Percentiles rank a stretch among this genome's conserved stretches.
Conservation (phyloP, 306 rosid genomes). For the Vigna mungo region DNA sequence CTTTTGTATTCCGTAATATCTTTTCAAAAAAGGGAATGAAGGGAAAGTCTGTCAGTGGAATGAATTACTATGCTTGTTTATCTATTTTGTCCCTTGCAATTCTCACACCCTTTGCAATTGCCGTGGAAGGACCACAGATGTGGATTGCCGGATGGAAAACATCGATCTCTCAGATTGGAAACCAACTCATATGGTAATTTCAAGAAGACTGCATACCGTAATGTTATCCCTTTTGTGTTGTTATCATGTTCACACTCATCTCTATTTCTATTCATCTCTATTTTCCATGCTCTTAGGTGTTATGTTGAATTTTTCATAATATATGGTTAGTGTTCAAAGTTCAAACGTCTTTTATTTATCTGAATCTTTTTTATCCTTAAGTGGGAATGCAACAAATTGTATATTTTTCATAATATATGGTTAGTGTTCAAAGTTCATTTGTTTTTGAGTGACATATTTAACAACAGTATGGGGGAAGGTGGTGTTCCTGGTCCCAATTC, state of each 20-base stretch:
- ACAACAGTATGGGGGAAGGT: background rate
- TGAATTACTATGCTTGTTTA: conserved; percentile 92
- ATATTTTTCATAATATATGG: background rate
- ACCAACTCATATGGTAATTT: conserved; percentile 78
- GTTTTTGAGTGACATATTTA: background rate
- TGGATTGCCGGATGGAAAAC: conserved; percentile 89
- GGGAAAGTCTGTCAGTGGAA: conserved; percentile 92
- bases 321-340: conserved; percentile 1
- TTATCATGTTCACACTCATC: conserved; percentile 9
- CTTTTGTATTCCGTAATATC: conserved; percentile 87
- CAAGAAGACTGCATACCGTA: background rate
- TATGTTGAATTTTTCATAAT: background rate
- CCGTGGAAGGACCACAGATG: conserved; percentile 90
- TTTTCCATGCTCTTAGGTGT: background rate
- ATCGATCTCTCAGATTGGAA: conserved; percentile 78
- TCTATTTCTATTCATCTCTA: background rate
- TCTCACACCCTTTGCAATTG: conserved; percentile 89
- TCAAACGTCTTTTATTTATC: conserved; percentile 11
- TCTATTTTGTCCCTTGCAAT: conserved; percentile 77
- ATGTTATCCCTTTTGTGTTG: conserved; percentile 8
- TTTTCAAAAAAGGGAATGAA: conserved; percentile 93
- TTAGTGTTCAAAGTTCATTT: background rate
- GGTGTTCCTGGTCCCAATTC: background rate
- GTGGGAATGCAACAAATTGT: conserved; percentile 1
- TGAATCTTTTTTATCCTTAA: conserved; percentile 21